Conservation (phyloP, 805 yeast species). For the Danielia reshetovae region DNA sequence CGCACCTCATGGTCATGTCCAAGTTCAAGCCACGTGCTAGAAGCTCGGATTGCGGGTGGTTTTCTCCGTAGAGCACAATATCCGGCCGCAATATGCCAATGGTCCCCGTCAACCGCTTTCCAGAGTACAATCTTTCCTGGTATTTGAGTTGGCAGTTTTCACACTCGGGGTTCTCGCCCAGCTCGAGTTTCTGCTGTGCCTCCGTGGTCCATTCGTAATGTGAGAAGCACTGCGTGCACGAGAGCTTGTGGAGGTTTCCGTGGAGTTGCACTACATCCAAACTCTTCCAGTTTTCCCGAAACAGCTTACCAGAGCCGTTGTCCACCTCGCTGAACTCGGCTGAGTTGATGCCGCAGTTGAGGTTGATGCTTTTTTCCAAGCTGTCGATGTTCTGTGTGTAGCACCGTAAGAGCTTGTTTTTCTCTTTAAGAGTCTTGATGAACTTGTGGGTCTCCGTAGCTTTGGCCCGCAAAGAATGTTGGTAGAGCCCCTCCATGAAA, state of each 20-base stretch:
- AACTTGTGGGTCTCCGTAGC: conserved; percentile 86
- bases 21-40: conserved; percentile 65
- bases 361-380: conserved; percentile 62
- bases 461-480: conserved; percentile 57
- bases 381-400: conserved; percentile 96
- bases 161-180: conserved; percentile 77
- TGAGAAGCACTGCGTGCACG: conserved; percentile 69
- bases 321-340: conserved; percentile 23
- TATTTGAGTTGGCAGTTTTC: conserved; percentile 58
- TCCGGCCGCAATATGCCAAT: conserved; percentile 83
- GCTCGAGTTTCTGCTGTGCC: conserved; percentile 42
- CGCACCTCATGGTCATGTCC: conserved; percentile 69
- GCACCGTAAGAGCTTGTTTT: conserved; percentile 71
- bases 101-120: conserved; percentile 68
- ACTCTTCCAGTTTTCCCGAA: conserved; percentile 50
- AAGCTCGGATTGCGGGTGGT: conserved; percentile 83
- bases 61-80: conserved; percentile 89
- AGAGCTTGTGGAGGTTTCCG: conserved; percentile 74
- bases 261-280: conserved; percentile 85
- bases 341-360: conserved; percentile 52
- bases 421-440: conserved; percentile 55
- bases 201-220: conserved; percentile 59
- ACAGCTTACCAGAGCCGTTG: conserved; percentile 15
- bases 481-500: conserved; percentile 80
- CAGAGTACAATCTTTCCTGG: conserved; percentile 54